A percentile compares a stretch with the other conserved stretches of the same genome.
Conservation (phyloP, 2,329 filamentous ascomycete species). For the Nemania abortiva region DNA sequence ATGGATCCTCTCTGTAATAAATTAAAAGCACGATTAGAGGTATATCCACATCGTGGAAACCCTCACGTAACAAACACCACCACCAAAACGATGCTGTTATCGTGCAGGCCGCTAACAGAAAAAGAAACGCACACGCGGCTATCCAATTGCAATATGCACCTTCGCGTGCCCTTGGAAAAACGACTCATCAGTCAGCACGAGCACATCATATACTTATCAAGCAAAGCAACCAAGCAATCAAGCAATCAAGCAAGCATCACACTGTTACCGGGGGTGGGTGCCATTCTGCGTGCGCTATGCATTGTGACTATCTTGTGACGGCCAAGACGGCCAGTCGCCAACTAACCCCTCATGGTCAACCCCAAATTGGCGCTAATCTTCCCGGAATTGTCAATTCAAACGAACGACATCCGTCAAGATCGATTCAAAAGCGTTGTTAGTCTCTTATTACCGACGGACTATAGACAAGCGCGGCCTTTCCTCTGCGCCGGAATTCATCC, state of each 20-base stretch:
- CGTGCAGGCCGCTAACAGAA: background rate
- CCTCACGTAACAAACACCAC: constrained; percentile 35
- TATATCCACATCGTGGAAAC: constrained; percentile 43
- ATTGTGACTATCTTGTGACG: constrained; percentile 37
- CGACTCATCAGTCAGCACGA: constrained; percentile 3
- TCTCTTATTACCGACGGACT: background rate
- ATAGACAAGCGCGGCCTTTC: background rate
- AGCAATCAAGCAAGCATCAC: background rate
- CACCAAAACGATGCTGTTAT: constrained; percentile 32
- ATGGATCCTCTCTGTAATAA: constrained; percentile 23
- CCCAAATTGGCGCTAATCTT: constrained; percentile 24
- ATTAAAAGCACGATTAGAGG: constrained; percentile 3
- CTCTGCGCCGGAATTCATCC: background rate
- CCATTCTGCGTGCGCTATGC: constrained; percentile 26
- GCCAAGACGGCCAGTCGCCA: constrained; percentile 26
- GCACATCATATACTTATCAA: constrained; percentile 8
- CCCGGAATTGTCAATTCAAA: constrained; percentile 15
- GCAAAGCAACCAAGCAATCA: too few species aligned
- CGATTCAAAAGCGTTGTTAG: constrained; percentile 3
- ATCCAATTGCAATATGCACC: background rate
- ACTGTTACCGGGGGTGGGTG: constrained; percentile 22
- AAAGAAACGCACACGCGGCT: constrained; percentile 3
- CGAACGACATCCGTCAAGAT: constrained; percentile 5
- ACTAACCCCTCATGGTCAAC: constrained; percentile 17
- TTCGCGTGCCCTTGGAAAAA: background rate